Evolutionary conservation across 1,139 yeast species (phyloP).

Genomic region (Kazachstania sp.): DNA sequence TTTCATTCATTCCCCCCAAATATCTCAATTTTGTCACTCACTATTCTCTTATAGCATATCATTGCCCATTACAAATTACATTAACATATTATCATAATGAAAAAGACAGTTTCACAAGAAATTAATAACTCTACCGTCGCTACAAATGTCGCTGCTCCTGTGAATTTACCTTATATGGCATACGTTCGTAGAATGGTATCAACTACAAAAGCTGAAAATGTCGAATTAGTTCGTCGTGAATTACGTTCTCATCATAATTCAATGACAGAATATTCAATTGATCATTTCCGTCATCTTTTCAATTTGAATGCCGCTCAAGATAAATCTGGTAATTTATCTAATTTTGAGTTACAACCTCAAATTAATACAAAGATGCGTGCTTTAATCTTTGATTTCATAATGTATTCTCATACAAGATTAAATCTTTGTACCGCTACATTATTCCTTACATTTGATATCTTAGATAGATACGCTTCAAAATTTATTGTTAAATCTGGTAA

Average conservation of each 20-base stretch:
- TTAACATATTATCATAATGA: neutral
- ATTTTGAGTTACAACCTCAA: slow-evolving; percentile 18
- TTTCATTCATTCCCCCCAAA: neutral
- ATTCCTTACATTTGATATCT: slow-evolving; percentile 69
- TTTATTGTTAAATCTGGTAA: slow-evolving; percentile 64
- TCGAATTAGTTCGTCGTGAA: slow-evolving; percentile 12
- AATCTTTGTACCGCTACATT: slow-evolving; percentile 71
- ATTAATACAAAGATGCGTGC: slow-evolving; percentile 20
- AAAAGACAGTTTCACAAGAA: neutral
- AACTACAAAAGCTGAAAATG: slow-evolving; percentile 12
- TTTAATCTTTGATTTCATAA: slow-evolving; percentile 63
- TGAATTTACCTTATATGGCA: slow-evolving; percentile 12
- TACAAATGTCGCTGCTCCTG: neutral
- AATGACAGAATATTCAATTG: slow-evolving; percentile 14
- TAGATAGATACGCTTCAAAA: slow-evolving; percentile 85
- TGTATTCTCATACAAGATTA: slow-evolving; percentile 76
- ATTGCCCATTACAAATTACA: no score
- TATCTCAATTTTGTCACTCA: no score
- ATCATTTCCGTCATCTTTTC: slow-evolving; percentile 11
- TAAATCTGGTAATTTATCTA: slow-evolving; percentile 4
- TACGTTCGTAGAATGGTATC: slow-evolving; percentile 15
- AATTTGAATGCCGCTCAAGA: slow-evolving; percentile 1
- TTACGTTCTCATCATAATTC: slow-evolving; percentile 12
- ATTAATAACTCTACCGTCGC: neutral
- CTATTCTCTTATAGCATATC: no score